Evolutionary conservation across 2,329 filamentous ascomycete genomes (phyloP).

Genomic region (Seiridium unicorne): DNA sequence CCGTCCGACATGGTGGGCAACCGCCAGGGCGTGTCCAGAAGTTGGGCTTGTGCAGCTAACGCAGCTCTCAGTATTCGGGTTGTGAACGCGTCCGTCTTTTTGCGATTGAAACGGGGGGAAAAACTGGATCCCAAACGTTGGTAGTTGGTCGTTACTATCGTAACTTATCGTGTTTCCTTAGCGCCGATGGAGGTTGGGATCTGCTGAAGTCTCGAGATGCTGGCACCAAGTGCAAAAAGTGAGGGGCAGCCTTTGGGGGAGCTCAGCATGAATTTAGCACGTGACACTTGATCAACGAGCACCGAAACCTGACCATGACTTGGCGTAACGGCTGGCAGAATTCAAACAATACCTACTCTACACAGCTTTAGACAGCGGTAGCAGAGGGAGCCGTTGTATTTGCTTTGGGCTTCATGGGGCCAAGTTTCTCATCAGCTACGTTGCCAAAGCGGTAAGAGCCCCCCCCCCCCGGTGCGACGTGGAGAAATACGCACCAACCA

Average conservation of each 20-base stretch:
- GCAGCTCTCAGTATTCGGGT: neutral
- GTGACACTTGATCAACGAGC: neutral
- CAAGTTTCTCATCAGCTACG: too few species aligned
- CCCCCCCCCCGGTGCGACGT: too few species aligned
- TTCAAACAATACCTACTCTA: too few species aligned
- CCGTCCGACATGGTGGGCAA: slow-evolving; percentile 27
- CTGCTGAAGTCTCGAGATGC: neutral
- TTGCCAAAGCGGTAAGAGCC: too few species aligned
- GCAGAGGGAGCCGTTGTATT: too few species aligned
- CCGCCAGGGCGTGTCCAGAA: neutral
- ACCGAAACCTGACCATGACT: too few species aligned
- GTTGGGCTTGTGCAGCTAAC: neutral
- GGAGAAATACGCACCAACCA: too few species aligned
- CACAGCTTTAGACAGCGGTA: too few species aligned
- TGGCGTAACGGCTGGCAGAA: too few species aligned
- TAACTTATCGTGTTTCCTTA: slow-evolving; percentile 2
- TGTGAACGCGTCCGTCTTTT: neutral
- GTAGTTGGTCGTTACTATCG: neutral
- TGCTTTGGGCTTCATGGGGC: too few species aligned
- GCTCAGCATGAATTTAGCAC: neutral
- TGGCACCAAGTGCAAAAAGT: neutral
- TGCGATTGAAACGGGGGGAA: neutral
- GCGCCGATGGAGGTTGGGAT: slow-evolving; percentile 1
- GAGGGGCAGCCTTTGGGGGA: neutral
- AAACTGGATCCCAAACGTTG: neutral